Percentiles rank a stretch among this genome's conserved stretches.
Evolutionary conservation across 208 protist species (phyloP).

Genomic region (Acanthamoeba lenticulata): DNA sequence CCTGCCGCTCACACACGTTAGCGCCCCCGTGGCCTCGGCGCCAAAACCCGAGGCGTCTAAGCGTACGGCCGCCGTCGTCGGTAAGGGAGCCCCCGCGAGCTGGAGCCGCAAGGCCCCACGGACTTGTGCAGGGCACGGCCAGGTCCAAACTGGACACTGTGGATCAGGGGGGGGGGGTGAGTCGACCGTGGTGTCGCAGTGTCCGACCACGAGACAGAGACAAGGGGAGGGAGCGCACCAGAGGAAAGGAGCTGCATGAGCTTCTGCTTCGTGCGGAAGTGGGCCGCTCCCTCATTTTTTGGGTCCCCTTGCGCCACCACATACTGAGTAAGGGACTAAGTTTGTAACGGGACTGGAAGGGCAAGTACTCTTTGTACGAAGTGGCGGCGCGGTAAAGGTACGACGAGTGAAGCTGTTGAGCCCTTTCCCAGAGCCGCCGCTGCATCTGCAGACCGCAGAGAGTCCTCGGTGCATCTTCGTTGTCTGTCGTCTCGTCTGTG

Average conservation of each 20-base stretch:
- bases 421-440: too few relatives aligned
- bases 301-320: too few relatives aligned
- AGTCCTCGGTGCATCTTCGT: too few relatives aligned
- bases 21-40: neutral
- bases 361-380: too few relatives aligned
- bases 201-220: too few relatives aligned
- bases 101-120: neutral
- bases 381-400: too few relatives aligned
- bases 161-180: neutral
- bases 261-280: slow-evolving; percentile 10
- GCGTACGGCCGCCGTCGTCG: neutral
- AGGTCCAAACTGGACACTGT: neutral
- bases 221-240: neutral
- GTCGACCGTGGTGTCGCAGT: neutral
- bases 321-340: too few relatives aligned
- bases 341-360: too few relatives aligned
- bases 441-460: too few relatives aligned
- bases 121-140: neutral
- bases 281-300: neutral
- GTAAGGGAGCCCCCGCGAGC: neutral
- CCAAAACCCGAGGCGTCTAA: neutral
- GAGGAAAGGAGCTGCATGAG: neutral
- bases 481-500: too few relatives aligned
- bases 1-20: neutral
- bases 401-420: too few relatives aligned